Evolutionary conservation across 441 rosid species (phyloP).

Genomic region (Melastoma candidum): DNA sequence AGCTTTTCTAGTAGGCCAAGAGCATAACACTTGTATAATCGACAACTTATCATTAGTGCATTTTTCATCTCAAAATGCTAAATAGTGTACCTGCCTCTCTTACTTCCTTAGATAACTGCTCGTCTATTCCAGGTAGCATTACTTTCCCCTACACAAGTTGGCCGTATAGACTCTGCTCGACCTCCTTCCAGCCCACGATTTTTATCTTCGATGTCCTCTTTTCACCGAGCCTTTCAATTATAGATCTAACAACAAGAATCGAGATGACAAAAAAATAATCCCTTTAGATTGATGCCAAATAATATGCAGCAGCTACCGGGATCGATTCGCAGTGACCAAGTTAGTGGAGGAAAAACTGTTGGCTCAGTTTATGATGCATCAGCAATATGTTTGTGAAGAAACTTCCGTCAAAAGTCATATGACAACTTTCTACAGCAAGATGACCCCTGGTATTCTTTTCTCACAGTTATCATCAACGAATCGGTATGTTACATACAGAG

Average conservation of each 20-base stretch:
- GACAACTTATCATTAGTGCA: no score
- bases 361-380: no score
- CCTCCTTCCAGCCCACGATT: conserved; percentile 54
- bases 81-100: conserved; percentile 53
- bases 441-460: conserved; percentile 48
- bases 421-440: conserved; percentile 8
- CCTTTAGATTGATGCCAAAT: no score
- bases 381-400: no score
- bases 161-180: conserved; percentile 65
- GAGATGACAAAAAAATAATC: not conserved
- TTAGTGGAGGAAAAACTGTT: no score
- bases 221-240: conserved; percentile 67
- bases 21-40: no score
- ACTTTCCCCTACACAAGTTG: conserved; percentile 60
- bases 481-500: conserved; percentile 28
- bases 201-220: conserved; percentile 55
- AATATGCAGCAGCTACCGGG: no score
- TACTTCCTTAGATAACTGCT: conserved; percentile 68
- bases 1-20: conserved; percentile 5
- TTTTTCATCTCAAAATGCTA: no score
- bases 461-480: conserved; percentile 58
- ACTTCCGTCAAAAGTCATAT: no score
- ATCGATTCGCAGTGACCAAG: no score
- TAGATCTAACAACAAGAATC: conserved; percentile 34
- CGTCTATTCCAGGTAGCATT: conserved; percentile 53